Evolutionary conservation across 345 rosid species (phyloP).

Genomic region (Isatis tinctoria): DNA sequence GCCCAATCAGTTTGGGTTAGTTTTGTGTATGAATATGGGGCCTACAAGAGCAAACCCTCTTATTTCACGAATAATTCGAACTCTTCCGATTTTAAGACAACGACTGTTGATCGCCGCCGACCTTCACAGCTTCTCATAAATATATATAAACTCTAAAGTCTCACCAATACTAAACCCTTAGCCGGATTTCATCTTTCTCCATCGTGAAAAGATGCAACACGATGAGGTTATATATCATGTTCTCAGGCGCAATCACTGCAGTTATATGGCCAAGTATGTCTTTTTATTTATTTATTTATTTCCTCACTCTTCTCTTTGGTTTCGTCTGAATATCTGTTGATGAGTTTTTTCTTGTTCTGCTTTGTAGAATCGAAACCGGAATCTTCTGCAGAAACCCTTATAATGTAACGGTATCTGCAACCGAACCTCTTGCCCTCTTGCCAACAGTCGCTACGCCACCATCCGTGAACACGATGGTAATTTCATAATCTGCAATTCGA

Average conservation of each 20-base stretch:
- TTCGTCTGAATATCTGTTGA: neutral
- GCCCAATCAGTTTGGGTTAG: no score
- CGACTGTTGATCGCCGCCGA: no score
- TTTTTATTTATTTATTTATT: neutral
- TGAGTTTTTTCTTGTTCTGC: neutral
- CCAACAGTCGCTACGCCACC: slow-evolving; percentile 91
- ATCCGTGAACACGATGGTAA: slow-evolving; percentile 93
- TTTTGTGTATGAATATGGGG: no score
- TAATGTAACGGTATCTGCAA: slow-evolving; percentile 88
- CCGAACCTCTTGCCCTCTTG: slow-evolving; percentile 93
- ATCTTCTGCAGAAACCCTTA: slow-evolving; percentile 92
- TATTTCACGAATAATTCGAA: no score
- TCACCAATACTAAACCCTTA: no score
- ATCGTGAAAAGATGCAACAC: slow-evolving; percentile 62
- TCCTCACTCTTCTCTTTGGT: neutral
- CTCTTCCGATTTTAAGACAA: no score
- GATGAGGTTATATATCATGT: slow-evolving; percentile 98
- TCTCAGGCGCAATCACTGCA: slow-evolving; percentile 95
- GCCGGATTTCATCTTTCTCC: no score
- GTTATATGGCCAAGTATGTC: slow-evolving; percentile 84
- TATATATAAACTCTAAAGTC: no score
- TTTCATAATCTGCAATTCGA: neutral
- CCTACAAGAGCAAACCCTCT: no score
- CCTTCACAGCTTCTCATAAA: no score
- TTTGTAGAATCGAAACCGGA: slow-evolving; percentile 73